A percentile compares a stretch with the other conserved stretches of the same genome.
phyloP scores from a whole-genome alignment of 768 basidiomycete species.

The Astraeus odoratus region DNA sequence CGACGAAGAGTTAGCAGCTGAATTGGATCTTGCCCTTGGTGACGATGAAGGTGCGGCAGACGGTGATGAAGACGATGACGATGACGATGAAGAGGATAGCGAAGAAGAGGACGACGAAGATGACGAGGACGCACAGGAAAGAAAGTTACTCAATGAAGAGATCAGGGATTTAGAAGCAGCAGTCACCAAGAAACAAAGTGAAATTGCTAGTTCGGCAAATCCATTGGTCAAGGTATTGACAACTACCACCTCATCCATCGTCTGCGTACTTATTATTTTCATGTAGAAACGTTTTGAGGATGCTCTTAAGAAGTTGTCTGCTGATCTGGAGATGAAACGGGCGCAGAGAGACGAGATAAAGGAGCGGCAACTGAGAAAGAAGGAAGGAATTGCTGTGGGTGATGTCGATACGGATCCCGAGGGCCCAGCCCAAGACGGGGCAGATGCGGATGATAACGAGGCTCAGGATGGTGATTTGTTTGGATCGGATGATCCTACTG shows the following conservation, averaged over 20 bases:
- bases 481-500: conserved; percentile 39
- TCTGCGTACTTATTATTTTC: background rate
- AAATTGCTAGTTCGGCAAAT: conserved; percentile 79
- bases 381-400: conserved; percentile 49
- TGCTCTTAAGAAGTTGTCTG: conserved; percentile 78
- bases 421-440: conserved; percentile 31
- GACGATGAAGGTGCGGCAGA: conserved; percentile 56
- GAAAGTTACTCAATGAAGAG: conserved; percentile 80
- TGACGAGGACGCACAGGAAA: conserved; percentile 71
- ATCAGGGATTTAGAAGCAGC: conserved; percentile 85
- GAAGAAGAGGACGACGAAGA: conserved; percentile 52
- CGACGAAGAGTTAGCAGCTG: conserved; percentile 83
- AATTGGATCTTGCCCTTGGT: conserved; percentile 79
- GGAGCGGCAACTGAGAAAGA: conserved; percentile 64
- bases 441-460: conserved; percentile 20
- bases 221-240: conserved; percentile 70
- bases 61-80: conserved; percentile 64
- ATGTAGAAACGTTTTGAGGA: conserved; percentile 90
- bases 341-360: conserved; percentile 74
- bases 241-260: background rate
- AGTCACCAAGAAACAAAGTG: conserved; percentile 75
- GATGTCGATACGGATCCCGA: conserved; percentile 38
- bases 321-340: conserved; percentile 80
- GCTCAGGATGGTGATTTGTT: conserved; percentile 32
- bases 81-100: conserved; percentile 50